Evolutionary conservation across 345 rosid species (phyloP).

Genomic region (Geranium rotundifolium): DNA sequence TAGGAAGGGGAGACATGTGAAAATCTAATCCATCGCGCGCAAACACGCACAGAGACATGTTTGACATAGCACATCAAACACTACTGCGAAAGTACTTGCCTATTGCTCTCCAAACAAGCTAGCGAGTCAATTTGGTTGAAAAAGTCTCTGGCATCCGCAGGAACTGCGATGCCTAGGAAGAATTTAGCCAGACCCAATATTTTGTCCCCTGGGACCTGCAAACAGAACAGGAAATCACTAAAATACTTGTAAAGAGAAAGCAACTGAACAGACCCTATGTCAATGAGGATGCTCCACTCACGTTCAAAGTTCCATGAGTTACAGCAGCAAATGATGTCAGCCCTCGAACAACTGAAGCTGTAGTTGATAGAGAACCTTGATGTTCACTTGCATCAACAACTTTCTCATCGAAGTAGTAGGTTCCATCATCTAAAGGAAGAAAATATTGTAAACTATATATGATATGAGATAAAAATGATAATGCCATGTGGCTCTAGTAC

Average conservation of each 20-base stretch:
- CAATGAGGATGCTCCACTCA: conserved; percentile 20
- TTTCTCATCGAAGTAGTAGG: conserved; percentile 73
- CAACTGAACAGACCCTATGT: conserved; percentile 4
- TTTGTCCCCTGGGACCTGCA: conserved; percentile 74
- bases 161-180: conserved; percentile 76
- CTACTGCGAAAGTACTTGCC: conserved; percentile 27
- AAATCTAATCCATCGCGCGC: too few relatives aligned
- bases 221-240: conserved; percentile 15
- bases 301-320: conserved; percentile 43
- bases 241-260: conserved; percentile 4
- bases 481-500: not conserved
- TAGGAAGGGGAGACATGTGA: too few relatives aligned
- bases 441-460: conserved; percentile 1
- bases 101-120: conserved; percentile 67
- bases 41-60: too few relatives aligned
- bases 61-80: not conserved
- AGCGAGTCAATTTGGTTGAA: conserved; percentile 78
- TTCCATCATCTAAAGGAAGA: conserved; percentile 59
- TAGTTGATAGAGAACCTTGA: conserved; percentile 63
- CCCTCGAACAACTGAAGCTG: conserved; percentile 81
- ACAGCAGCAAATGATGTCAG: conserved; percentile 58
- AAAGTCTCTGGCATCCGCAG: conserved; percentile 78
- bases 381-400: conserved; percentile 32
- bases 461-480: not conserved
- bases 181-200: conserved; percentile 79